phyloP scores from a whole-genome alignment of 352 stramenopile species.

The Phytophthora kernoviae region DNA sequence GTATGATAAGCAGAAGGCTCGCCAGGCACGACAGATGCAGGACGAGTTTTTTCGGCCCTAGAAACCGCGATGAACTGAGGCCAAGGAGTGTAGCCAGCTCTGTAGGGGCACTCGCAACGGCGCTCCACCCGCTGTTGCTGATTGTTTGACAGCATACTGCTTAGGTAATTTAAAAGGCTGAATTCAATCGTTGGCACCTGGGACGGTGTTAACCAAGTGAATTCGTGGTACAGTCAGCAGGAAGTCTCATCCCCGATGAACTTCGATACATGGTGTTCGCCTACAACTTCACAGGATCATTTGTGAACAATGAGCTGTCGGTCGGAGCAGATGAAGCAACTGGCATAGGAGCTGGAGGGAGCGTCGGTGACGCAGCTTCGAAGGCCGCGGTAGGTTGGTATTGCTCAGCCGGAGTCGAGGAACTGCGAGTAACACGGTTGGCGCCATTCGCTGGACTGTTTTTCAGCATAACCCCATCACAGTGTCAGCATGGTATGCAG shows the following conservation, averaged over 20 bases:
- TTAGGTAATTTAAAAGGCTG: conserved; percentile 41
- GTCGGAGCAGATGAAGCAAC: conserved; percentile 22
- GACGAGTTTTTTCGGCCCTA: conserved; percentile 69
- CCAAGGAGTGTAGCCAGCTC: not conserved
- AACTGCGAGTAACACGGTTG: conserved; percentile 44
- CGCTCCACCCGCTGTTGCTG: not conserved
- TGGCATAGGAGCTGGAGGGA: conserved; percentile 10
- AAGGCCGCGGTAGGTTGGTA: conserved; percentile 3
- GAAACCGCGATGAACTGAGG: conserved; percentile 49
- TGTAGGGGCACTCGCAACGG: too few species aligned
- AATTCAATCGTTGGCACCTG: conserved; percentile 13
- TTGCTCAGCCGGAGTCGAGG: conserved; percentile 14
- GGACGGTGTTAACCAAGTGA: conserved; percentile 3
- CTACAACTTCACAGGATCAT: conserved; percentile 53
- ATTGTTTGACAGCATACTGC: not conserved
- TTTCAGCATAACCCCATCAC: not conserved
- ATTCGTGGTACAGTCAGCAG: conserved; percentile 6
- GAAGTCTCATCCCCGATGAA: not conserved
- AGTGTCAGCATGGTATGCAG: conserved; percentile 6
- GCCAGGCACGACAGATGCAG: conserved; percentile 59
- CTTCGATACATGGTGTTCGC: not conserved
- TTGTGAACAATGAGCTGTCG: conserved; percentile 34
- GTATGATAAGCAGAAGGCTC: conserved; percentile 41
- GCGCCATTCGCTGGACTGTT: conserved; percentile 65
- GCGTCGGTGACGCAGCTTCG: conserved; percentile 1